These are phyloP conservation scores for Tagetes erecta DNA, from an alignment of 129 eudicot species.

Conservation along the genomic window DNA sequence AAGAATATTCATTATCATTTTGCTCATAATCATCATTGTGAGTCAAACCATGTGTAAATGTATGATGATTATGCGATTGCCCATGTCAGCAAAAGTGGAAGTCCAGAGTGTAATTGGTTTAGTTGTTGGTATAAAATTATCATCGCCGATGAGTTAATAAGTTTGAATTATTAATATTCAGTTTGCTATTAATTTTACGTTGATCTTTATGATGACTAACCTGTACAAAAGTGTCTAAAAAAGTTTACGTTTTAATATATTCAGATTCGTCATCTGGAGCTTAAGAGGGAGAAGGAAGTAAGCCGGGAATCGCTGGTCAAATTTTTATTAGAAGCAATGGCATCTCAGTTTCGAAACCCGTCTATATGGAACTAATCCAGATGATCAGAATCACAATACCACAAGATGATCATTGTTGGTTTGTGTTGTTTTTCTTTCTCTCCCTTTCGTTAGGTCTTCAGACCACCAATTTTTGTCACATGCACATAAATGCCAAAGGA, in stretches of 20 bases:
- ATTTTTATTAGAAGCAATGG: slow-evolving; percentile 73
- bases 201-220: slow-evolving; percentile 1
- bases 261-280: slow-evolving; percentile 90
- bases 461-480: background rate
- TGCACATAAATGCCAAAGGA: slow-evolving; percentile 1
- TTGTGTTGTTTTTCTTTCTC: background rate
- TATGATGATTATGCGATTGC: too few relatives aligned
- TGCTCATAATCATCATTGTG: too few relatives aligned
- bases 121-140: too few relatives aligned
- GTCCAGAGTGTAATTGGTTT: too few relatives aligned
- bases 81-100: too few relatives aligned
- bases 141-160: too few relatives aligned
- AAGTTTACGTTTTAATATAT: background rate
- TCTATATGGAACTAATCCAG: slow-evolving; percentile 61
- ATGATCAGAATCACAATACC: background rate
- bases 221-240: background rate
- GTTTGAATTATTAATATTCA: too few relatives aligned
- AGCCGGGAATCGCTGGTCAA: slow-evolving; percentile 62
- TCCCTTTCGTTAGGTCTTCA: background rate
- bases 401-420: background rate
- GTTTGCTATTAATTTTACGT: too few relatives aligned
- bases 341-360: slow-evolving; percentile 83
- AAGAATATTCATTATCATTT: too few relatives aligned
- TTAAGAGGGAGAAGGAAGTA: slow-evolving; percentile 79
- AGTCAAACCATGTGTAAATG: too few relatives aligned